Evolutionary conservation across 805 yeast genomes (phyloP), one percentile per base, ranked within the genome.

Genomic region (Trichomonascus vanleenenianus): DNA sequence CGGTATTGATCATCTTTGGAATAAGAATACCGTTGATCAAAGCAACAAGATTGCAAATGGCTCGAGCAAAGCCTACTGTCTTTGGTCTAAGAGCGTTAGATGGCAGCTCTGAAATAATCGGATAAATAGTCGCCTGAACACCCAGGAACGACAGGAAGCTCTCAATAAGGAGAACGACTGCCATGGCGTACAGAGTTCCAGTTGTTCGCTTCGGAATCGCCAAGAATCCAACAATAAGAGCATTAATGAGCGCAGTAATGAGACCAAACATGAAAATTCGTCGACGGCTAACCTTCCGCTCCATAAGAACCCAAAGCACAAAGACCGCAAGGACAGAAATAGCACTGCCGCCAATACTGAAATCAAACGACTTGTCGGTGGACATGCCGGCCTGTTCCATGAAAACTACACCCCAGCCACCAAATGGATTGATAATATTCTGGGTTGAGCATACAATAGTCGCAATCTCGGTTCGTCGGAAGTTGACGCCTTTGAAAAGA

Each of bases 381-480:
- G 15, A 18, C 12, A 49, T 22, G 30, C 52, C 52, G 11, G 78
- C 78, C 52, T 71, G 73, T 34, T 51, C 53, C 51, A 69, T 73
- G 58, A 74, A 74, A 52, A 72, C 73, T 3, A 78, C 71, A 14
- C 76, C 66, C 14, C 37, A 25, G 27, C 41, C 41, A 25, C 35
- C 37, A 33, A 48, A 31, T 2, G 35, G 30, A 15, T 36, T 14
- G n/a, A 79, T 78, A 44, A 67, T 58, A 44, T 64, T 64, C 55
- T 74, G 79, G 39, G 65, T 61, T 43, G 69, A 49, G 72, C 73
- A 73, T 9, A 66, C 62, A 32, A 67, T 37, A 32, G 68, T 57
- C 7, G 75, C 67, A 36, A 75, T 60, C 58, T 73, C 70, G 0
- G 83, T 77, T 61, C 82, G 64, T 58, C 81, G 63, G 7, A 64